Evolutionary conservation across 805 yeast genomes (phyloP).

Genomic region (Candida succiphila): DNA sequence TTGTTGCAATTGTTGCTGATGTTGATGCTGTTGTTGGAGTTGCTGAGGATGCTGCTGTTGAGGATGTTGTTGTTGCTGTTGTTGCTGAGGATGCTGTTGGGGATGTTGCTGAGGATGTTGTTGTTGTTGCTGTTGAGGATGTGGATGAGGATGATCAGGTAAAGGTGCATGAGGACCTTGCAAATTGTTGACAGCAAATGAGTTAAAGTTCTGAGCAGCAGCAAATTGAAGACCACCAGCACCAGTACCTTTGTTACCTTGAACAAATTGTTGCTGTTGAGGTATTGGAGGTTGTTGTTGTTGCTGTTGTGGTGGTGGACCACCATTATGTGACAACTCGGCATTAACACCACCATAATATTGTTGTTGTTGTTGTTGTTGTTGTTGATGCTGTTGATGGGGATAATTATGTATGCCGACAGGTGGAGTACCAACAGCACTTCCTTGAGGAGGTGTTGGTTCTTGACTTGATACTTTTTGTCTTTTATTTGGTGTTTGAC

Average conservation of each 20-base stretch:
- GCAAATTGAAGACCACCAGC: neutral
- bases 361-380: neutral
- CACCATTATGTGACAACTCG: no score
- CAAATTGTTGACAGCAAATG: slow-evolving; percentile 17
- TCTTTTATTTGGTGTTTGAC: slow-evolving; percentile 18
- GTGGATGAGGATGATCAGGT: slow-evolving; percentile 6
- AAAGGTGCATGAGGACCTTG: slow-evolving; percentile 16
- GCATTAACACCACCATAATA: no score
- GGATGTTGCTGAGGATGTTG: slow-evolving; percentile 6
- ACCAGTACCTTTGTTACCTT: slow-evolving; percentile 1
- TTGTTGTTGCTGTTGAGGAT: slow-evolving; percentile 9
- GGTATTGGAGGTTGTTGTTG: neutral
- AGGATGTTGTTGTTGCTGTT: slow-evolving; percentile 7
- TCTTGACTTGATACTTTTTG: slow-evolving; percentile 8
- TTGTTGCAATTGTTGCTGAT: neutral
- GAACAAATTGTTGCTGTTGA: slow-evolving; percentile 1
- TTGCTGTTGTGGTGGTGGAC: neutral
- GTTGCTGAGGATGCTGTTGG: slow-evolving; percentile 7
- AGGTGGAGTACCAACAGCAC: slow-evolving; percentile 11
- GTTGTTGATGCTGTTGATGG: slow-evolving; percentile 9
- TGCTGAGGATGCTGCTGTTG: no score
- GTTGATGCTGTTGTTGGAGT: neutral
- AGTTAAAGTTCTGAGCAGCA: slow-evolving; percentile 10
- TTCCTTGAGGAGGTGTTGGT: neutral
- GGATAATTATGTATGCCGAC: slow-evolving; percentile 21